These are phyloP conservation scores for Escovopsis sp. DNA, from an alignment of 2,329 filamentous ascomycete species.

Conservation along the genomic window DNA sequence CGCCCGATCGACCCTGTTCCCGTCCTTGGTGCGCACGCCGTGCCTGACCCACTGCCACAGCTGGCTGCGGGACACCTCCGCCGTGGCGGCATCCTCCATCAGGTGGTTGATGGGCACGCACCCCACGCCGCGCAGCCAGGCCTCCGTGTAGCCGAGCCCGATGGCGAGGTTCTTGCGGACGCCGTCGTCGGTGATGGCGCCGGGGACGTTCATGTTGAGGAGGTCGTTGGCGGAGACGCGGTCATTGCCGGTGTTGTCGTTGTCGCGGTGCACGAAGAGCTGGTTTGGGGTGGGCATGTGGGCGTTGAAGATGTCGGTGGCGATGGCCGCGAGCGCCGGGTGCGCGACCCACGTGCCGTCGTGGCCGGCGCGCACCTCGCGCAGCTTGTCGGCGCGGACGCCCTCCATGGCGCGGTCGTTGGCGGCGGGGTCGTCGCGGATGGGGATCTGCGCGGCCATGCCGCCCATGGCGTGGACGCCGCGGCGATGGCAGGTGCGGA, in stretches of 20 bases:
- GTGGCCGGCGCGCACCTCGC: constrained; percentile 87
- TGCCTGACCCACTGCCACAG: constrained; percentile 90
- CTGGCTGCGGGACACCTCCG: constrained; percentile 87
- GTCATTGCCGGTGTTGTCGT: too few species aligned
- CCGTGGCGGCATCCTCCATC: constrained; percentile 95
- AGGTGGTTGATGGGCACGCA: constrained; percentile 96
- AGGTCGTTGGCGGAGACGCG: constrained; percentile 75
- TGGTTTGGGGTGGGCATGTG: constrained; percentile 98
- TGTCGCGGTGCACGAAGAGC: constrained; percentile 77
- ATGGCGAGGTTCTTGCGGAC: constrained; percentile 98
- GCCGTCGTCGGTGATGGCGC: constrained; percentile 79
- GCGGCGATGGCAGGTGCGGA: constrained; percentile 93
- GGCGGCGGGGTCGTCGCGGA: constrained; percentile 82
- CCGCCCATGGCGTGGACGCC: constrained; percentile 98
- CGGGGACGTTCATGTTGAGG: constrained; percentile 95
- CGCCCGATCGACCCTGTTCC: constrained; percentile 83
- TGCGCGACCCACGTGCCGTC: constrained; percentile 97
- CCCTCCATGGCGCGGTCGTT: constrained; percentile 91
- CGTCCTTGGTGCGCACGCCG: constrained; percentile 61
- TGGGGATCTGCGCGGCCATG: constrained; percentile 97
- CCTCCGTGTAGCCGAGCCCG: constrained; percentile 95
- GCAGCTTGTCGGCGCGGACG: constrained; percentile 88
- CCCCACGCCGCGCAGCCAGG: constrained; percentile 85
- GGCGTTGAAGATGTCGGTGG: constrained; percentile 88
- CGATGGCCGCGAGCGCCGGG: constrained; percentile 77